A percentile compares a stretch with the other conserved stretches of the same genome.
Conservation (phyloP, 192 early-diverging fungal species). For the Chytriomyces sp. region DNA sequence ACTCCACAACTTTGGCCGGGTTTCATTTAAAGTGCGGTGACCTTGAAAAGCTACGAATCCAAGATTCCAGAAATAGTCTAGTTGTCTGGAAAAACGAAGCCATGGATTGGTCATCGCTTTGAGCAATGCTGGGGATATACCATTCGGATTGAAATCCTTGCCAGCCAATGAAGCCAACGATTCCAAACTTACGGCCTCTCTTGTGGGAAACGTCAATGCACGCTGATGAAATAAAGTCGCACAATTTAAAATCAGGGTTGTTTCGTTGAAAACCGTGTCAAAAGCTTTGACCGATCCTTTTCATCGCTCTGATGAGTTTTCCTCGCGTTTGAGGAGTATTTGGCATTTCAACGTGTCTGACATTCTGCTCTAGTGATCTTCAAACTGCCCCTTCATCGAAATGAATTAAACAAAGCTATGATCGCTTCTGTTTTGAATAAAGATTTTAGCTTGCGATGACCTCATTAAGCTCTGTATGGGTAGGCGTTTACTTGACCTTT, state of each 20-base stretch:
- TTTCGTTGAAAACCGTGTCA: neutral
- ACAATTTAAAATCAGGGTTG: neutral
- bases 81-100: too few species aligned
- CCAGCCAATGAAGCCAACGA: neutral
- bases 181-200: neutral
- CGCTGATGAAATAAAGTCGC: neutral
- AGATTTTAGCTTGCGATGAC: neutral
- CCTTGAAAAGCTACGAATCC: too few species aligned
- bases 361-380: neutral
- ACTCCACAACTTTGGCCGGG: too few species aligned
- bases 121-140: conserved; percentile 1
- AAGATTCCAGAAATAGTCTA: too few species aligned
- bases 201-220: neutral
- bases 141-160: conserved; percentile 2
- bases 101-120: neutral
- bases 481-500: neutral
- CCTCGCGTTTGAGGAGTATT: neutral
- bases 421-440: neutral
- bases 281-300: neutral
- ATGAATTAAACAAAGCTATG: neutral
- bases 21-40: too few species aligned
- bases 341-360: neutral
- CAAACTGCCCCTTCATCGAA: neutral
- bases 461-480: neutral
- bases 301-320: neutral